Base-by-base conservation (phyloP, 2,329 filamentous ascomycete genomes). In the Alternaria metachromatica region DNA sequence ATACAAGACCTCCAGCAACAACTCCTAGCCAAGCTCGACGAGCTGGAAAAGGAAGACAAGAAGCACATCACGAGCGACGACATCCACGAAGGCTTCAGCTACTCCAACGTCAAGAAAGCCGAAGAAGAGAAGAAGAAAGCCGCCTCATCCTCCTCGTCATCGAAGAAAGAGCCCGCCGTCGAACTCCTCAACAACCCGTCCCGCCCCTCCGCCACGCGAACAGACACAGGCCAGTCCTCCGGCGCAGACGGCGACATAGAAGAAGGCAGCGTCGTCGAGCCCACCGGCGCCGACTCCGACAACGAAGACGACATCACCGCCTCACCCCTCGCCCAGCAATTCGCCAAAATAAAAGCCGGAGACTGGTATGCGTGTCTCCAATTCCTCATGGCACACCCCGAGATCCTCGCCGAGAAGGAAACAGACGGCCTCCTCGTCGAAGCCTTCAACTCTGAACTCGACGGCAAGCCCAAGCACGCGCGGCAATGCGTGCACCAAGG, bases 31-130 rank as follows among this genome's bases (percentile, higher is more conserved):
- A 95, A 95, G 82, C 85, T 98, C 33, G 90, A 85, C 5, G 89
- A 94, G 80, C 84, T 99, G 44, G 92, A 98, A 82, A 91, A 90
- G 79, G 92, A 96, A 69, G 94, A 97, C 71, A 84, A 87, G 63
- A 88, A 87, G 78, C 97, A 98, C 83, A 99, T 99, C 68, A 99
- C 96, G 11, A 98, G 94, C 77, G 94, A 97, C 69, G 87, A 88
- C 70, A 89, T 97, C 72, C 92, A 94, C 75, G 94, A 91, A 3
- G 96, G 96, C 6, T 99, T 99, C 78, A 90, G 96, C 81, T 95
- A 89, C 79, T 96, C 94, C 3, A 87, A 91, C 70, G 89, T 99
- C 58, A 85, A 88, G 41, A 72, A 72, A 51, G 69, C 57, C 15
- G 64, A 73, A 9, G 68, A 72, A 43, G 60, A 63, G 33, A 49